Percentiles rank a stretch among this genome's conserved stretches.
phyloP scores from a whole-genome alignment of 164 flowering plant species.

The Santalum album region DNA sequence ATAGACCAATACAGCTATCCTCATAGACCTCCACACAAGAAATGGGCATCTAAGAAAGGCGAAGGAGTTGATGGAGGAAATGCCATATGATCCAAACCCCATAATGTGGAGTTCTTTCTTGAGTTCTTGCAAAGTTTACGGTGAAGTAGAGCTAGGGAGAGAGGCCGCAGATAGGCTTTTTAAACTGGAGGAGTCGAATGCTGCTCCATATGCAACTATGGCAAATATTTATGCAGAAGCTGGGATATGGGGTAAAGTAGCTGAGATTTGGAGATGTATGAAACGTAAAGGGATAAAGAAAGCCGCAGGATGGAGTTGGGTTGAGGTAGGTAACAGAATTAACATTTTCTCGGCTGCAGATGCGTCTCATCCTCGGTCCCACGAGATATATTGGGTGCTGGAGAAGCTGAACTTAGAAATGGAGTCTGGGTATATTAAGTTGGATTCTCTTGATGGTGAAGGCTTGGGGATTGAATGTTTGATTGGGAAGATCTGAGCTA shows the following conservation, averaged over 20 bases:
- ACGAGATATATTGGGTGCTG: slow-evolving; percentile 19
- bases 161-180: slow-evolving; percentile 32
- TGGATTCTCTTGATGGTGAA: slow-evolving; percentile 1
- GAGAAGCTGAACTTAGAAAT: slow-evolving; percentile 21
- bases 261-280: slow-evolving; percentile 25
- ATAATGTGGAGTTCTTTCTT: slow-evolving; percentile 41
- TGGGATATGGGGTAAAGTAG: slow-evolving; percentile 32
- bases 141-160: slow-evolving; percentile 33
- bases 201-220: slow-evolving; percentile 28
- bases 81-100: slow-evolving; percentile 35
- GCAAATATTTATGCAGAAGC: slow-evolving; percentile 36
- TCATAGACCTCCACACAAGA: slow-evolving; percentile 43
- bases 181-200: slow-evolving; percentile 20
- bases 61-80: slow-evolving; percentile 35
- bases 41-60: slow-evolving; percentile 37
- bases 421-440: slow-evolving; percentile 9
- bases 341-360: slow-evolving; percentile 22
- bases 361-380: slow-evolving; percentile 14
- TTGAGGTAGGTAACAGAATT: slow-evolving; percentile 25
- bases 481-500: no score
- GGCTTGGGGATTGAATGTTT: background rate
- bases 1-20: slow-evolving; percentile 42
- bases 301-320: slow-evolving; percentile 39
- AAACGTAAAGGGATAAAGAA: slow-evolving; percentile 22
- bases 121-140: slow-evolving; percentile 34